Conservation (phyloP, 306 rosid genomes). For the Cucurbita pepo region DNA sequence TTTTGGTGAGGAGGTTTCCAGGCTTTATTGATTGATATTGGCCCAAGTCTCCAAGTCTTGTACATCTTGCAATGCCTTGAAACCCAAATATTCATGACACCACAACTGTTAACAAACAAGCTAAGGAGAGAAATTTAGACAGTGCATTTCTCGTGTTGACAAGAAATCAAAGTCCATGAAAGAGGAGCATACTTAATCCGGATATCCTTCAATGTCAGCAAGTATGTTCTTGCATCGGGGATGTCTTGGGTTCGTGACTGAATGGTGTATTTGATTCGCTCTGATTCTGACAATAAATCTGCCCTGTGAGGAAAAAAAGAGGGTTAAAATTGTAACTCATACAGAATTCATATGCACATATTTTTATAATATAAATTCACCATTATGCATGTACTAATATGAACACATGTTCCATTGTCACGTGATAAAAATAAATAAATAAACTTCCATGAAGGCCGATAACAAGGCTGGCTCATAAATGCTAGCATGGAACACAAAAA, state of each 20-base stretch:
- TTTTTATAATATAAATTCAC: not conserved
- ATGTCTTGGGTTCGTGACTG: conserved; percentile 43
- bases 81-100: not conserved
- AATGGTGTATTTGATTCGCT: conserved; percentile 42
- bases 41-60: not conserved
- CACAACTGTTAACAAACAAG: not conserved
- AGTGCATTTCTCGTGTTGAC: conserved; percentile 3
- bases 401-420: not conserved
- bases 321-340: not conserved
- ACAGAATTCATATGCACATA: not conserved
- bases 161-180: conserved; percentile 7
- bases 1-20: not conserved
- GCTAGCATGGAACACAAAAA: not conserved
- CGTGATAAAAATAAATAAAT: not conserved
- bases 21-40: too few species aligned
- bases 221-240: conserved; percentile 83
- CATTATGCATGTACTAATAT: not conserved
- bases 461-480: not conserved
- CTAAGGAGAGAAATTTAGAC: not conserved
- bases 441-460: not conserved
- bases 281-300: conserved; percentile 45
- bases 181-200: conserved; percentile 41
- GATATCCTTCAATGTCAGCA: conserved; percentile 69
- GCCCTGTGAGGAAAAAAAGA: conserved; percentile 40
- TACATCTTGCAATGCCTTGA: not conserved